A percentile compares a stretch with the other conserved stretches of the same genome.
phyloP scores from a whole-genome alignment of 2,329 filamentous ascomycete genomes.

The Claviceps sp. region DNA sequence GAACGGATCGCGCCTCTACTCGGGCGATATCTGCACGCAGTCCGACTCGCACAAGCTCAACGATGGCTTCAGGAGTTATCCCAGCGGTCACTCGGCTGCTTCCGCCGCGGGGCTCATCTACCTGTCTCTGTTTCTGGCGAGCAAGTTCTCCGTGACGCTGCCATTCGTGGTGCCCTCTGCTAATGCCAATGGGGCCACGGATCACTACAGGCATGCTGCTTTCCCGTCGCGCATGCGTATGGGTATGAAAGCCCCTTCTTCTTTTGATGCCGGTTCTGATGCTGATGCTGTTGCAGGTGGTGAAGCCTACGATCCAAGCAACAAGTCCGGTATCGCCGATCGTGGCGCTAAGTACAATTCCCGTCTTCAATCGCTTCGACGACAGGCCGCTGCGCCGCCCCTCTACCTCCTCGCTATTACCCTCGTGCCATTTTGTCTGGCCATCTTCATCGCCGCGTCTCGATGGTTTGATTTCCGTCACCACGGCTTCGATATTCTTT shows the following conservation, averaged over 20 bases:
- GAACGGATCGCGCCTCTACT: conserved; percentile 55
- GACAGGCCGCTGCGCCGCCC: conserved; percentile 69
- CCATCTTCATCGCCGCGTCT: conserved; percentile 72
- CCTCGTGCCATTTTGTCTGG: conserved; percentile 57
- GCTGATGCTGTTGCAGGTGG: conserved; percentile 22
- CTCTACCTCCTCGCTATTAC: conserved; percentile 60
- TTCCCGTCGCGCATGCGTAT: conserved; percentile 54
- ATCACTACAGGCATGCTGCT: conserved; percentile 44
- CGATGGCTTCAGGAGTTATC: conserved; percentile 75
- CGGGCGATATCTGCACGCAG: conserved; percentile 62
- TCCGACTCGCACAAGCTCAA: conserved; percentile 46
- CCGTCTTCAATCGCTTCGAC: conserved; percentile 33
- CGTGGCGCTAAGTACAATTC: conserved; percentile 16
- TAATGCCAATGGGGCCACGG: conserved; percentile 26
- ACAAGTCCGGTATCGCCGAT: conserved; percentile 11
- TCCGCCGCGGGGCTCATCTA: conserved; percentile 73
- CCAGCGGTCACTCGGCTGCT: conserved; percentile 43
- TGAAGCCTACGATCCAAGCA: conserved; percentile 19
- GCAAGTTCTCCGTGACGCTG: conserved; percentile 63
- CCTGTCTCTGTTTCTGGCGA: conserved; percentile 73
- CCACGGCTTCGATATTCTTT: conserved; percentile 84
- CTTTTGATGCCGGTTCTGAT: not conserved
- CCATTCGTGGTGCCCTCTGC: conserved; percentile 47
- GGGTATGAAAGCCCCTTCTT: not conserved
- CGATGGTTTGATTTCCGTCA: conserved; percentile 84